Percentiles rank a stretch among this genome's conserved stretches.
These are phyloP conservation scores for Pelargonium cotyledonis DNA, from an alignment of 441 rosid genomes.

Conservation along the genomic window DNA sequence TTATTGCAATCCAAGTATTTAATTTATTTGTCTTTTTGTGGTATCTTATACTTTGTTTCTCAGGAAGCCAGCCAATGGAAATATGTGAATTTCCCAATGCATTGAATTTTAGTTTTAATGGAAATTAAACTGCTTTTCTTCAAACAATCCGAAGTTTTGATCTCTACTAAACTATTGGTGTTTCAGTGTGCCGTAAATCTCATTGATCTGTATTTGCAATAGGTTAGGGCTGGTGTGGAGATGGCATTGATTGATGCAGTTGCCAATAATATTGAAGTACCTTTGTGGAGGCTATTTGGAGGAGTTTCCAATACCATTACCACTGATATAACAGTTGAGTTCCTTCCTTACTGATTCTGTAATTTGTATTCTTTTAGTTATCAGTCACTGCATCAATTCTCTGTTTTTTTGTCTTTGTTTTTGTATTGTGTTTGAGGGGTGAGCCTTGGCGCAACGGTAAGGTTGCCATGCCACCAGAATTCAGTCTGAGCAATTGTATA, in stretches of 20 bases:
- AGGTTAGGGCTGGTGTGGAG: conserved; percentile 90
- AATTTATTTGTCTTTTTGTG: too few relatives aligned
- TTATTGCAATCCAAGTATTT: too few relatives aligned
- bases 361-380: background rate
- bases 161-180: background rate
- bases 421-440: too few relatives aligned
- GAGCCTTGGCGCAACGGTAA: too few relatives aligned
- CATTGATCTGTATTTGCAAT: conserved; percentile 21
- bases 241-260: conserved; percentile 93
- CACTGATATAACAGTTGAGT: conserved; percentile 80
- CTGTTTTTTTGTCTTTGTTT: background rate
- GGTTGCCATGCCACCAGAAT: background rate
- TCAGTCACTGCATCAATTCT: background rate
- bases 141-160: background rate
- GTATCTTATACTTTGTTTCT: too few relatives aligned
- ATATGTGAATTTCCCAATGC: background rate
- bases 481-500: conserved; percentile 11
- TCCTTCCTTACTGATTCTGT: conserved; percentile 7
- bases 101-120: too few relatives aligned
- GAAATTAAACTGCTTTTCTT: background rate
- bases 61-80: background rate
- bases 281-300: conserved; percentile 80
- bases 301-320: conserved; percentile 59
- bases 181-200: background rate
- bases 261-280: conserved; percentile 58